Evolutionary conservation across 768 basidiomycete species (phyloP).

Genomic region (Naganishia onofrii): DNA sequence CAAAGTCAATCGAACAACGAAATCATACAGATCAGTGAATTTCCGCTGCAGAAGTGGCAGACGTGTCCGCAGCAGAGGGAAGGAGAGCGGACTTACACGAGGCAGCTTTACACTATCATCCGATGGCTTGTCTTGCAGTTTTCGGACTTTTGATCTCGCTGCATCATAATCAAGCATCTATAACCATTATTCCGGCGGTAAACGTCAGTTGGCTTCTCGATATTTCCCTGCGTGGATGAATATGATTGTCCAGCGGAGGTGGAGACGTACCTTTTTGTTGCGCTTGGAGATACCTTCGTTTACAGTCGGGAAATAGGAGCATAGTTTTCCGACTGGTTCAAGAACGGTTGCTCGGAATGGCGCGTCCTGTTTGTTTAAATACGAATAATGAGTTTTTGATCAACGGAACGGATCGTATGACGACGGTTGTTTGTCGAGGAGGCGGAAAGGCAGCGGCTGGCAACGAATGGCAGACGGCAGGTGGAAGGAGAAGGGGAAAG

Average conservation of each 20-base stretch:
- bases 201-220: not conserved
- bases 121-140: conserved; percentile 83
- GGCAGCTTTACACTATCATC: conserved; percentile 91
- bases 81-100: conserved; percentile 57
- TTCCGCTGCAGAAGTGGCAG: not conserved
- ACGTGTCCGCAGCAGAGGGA: no score
- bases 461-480: no score
- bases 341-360: conserved; percentile 93
- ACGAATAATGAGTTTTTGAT: not conserved
- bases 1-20: not conserved
- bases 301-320: conserved; percentile 85
- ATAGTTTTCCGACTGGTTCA: conserved; percentile 95
- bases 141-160: conserved; percentile 82
- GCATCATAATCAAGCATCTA: conserved; percentile 95
- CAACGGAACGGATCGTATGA: not conserved
- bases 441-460: no score
- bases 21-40: not conserved
- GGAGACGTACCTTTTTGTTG: conserved; percentile 77
- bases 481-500: conserved; percentile 53
- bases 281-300: conserved; percentile 92
- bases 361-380: conserved; percentile 57
- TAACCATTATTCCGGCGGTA: not conserved
- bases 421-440: no score
- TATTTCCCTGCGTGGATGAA: not conserved
- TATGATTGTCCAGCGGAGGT: no score